phyloP scores from a whole-genome alignment of 2,329 filamentous ascomycete genomes.

The Aspergillus sp. region DNA sequence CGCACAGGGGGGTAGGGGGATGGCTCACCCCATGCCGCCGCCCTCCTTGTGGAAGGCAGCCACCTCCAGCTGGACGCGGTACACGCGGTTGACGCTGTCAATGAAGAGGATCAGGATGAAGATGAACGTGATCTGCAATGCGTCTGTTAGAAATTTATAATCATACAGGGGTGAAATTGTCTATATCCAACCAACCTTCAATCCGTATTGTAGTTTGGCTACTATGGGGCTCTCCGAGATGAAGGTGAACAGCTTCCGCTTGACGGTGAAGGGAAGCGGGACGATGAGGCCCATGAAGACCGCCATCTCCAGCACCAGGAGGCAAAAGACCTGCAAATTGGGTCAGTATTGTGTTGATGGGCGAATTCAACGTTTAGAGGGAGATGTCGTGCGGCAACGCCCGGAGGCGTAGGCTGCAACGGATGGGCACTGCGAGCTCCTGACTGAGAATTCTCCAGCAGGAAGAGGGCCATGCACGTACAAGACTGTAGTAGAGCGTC shows the following conservation, averaged over 20 bases:
- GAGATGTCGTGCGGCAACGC: slow-evolving; percentile 6
- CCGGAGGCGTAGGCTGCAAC: slow-evolving; percentile 23
- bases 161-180: slow-evolving; percentile 13
- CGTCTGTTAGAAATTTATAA: neutral
- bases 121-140: slow-evolving; percentile 81
- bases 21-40: slow-evolving; percentile 50
- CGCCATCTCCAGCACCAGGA: slow-evolving; percentile 51
- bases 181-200: slow-evolving; percentile 61
- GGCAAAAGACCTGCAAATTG: slow-evolving; percentile 46
- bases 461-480: slow-evolving; percentile 39
- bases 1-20: no score
- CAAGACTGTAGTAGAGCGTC: slow-evolving; percentile 69
- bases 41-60: slow-evolving; percentile 66
- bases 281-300: slow-evolving; percentile 57
- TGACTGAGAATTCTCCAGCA: neutral
- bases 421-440: neutral
- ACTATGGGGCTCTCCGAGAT: slow-evolving; percentile 84
- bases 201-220: slow-evolving; percentile 92
- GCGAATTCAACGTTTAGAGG: neutral
- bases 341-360: slow-evolving; percentile 6
- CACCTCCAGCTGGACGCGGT: slow-evolving; percentile 91
- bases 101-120: slow-evolving; percentile 98
- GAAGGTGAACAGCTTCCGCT: slow-evolving; percentile 89
- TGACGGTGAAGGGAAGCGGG: slow-evolving; percentile 82
- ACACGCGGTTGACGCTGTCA: slow-evolving; percentile 94